Percentiles rank a stretch among this genome's conserved stretches.
phyloP scores from a whole-genome alignment of 768 basidiomycete genomes.

The Collybia nuda region DNA sequence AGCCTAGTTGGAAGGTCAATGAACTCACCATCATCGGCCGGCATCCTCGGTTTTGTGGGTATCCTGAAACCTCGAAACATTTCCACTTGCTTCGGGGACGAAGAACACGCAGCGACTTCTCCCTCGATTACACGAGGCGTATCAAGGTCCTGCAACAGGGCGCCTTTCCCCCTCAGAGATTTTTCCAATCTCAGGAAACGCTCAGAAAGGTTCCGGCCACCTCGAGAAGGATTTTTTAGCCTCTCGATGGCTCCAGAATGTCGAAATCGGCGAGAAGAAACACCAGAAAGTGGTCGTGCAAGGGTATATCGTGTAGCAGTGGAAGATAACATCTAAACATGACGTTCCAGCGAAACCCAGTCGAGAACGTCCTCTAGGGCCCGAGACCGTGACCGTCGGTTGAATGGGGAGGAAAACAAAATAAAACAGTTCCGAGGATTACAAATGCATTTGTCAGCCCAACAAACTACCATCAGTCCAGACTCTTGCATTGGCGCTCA shows the following conservation, averaged over 20 bases:
- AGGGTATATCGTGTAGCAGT: too few species aligned
- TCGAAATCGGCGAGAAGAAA: background rate
- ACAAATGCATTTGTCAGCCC: too few species aligned
- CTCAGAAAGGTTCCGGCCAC: constrained; percentile 60
- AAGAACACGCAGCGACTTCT: background rate
- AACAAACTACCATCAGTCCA: too few species aligned
- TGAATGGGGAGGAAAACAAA: too few species aligned
- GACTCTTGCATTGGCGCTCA: too few species aligned
- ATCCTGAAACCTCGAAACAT: constrained; percentile 56
- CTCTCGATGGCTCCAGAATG: constrained; percentile 13
- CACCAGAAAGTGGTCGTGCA: too few species aligned
- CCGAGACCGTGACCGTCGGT: too few species aligned
- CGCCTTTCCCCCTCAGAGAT: constrained; percentile 44
- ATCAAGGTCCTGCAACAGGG: constrained; percentile 28
- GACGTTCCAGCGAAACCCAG: too few species aligned
- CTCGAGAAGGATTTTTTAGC: constrained; percentile 27
- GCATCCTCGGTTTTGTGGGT: constrained; percentile 61
- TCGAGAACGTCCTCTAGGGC: too few species aligned
- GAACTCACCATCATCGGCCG: constrained; percentile 63
- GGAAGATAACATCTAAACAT: too few species aligned
- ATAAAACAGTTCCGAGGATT: too few species aligned
- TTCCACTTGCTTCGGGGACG: constrained; percentile 8
- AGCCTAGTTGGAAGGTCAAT: background rate
- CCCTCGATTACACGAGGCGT: constrained; percentile 5
- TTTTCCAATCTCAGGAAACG: constrained; percentile 59